Evolutionary conservation across 139 green algal genomes (phyloP).

Genomic region (Klebsormidium nitens): DNA sequence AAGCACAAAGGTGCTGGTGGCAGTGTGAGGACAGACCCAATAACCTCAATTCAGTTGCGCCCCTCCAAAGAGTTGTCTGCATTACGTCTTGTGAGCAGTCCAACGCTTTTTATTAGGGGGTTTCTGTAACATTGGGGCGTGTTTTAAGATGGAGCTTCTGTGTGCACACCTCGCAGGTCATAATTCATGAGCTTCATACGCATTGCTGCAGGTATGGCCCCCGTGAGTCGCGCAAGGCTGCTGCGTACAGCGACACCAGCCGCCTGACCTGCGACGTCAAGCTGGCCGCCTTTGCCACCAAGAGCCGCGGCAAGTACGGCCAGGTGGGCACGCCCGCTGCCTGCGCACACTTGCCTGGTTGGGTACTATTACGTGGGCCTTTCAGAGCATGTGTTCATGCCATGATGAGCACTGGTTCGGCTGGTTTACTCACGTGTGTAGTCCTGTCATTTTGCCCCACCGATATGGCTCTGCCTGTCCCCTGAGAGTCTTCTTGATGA

Average conservation of each 20-base stretch:
- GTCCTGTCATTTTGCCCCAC: too few relatives aligned
- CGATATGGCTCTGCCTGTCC: too few relatives aligned
- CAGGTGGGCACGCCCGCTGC: too few relatives aligned
- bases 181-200: background rate
- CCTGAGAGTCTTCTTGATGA: too few relatives aligned
- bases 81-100: background rate
- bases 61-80: too few relatives aligned
- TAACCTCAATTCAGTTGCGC: too few relatives aligned
- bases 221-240: slow-evolving; percentile 50
- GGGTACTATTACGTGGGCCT: too few relatives aligned
- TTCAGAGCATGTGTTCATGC: too few relatives aligned
- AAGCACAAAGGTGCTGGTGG: slow-evolving; percentile 70
- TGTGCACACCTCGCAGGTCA: background rate
- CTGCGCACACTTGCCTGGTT: too few relatives aligned
- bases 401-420: too few relatives aligned
- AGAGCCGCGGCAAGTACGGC: slow-evolving; percentile 22
- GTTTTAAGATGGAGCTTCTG: background rate
- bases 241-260: slow-evolving; percentile 56
- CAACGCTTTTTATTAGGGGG: background rate
- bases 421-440: too few relatives aligned
- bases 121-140: background rate
- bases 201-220: slow-evolving; percentile 57
- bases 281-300: slow-evolving; percentile 53
- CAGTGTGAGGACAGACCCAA: too few relatives aligned
- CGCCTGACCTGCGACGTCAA: slow-evolving; percentile 60